Base-by-base conservation (phyloP, 2,329 filamentous ascomycete genomes). In the Pseudogymnoascus sp. region DNA sequence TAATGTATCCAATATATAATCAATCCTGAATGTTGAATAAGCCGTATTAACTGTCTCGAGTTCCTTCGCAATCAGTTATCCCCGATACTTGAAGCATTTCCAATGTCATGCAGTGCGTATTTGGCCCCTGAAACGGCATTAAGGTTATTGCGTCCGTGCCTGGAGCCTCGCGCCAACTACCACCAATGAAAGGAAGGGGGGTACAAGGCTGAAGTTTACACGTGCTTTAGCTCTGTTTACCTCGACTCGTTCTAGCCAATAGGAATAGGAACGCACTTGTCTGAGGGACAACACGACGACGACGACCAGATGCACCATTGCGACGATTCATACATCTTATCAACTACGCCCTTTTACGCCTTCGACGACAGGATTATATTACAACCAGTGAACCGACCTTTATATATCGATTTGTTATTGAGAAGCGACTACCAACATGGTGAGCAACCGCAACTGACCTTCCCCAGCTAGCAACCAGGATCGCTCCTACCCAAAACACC, bases 401-500 rank as follows among this genome's bases (percentile, higher is more conserved):
- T 36, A 11, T 36, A 18, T 21, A 34, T 56, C 3, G 14, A 11
- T 36, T 56, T 56, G 49, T 21, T 56, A 34, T 56, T 56, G 49
- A 36, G 49, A 60, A 60, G 59, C 38, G 18, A 42, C 59, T 11
- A 16, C 8, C 49, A 40, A 37, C 2, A 63, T 63, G 61, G 61
- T 63, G 25, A 37, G 61, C 6, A 60, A 18, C 14, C 8, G 18
- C 60, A 62, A 53, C 23, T 37, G n/a, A 46, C 42, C 21, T 61
- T 18, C 28, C 25, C 21, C n/a, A 36, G 28, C 16, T 46, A 23
- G 40, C 37, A 38, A 46, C 42, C 28, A 43, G 42, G 42, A 53
- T 53, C 60, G 46, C 56, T 59, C 42, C 61, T 63, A 28, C 61
- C 16, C 61, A 28, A 60, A 36, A 40, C 56, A 60, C 61, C 42